Base-by-base conservation (phyloP, 176 grass and related monocot species). In the Calamus simplicifolius region DNA sequence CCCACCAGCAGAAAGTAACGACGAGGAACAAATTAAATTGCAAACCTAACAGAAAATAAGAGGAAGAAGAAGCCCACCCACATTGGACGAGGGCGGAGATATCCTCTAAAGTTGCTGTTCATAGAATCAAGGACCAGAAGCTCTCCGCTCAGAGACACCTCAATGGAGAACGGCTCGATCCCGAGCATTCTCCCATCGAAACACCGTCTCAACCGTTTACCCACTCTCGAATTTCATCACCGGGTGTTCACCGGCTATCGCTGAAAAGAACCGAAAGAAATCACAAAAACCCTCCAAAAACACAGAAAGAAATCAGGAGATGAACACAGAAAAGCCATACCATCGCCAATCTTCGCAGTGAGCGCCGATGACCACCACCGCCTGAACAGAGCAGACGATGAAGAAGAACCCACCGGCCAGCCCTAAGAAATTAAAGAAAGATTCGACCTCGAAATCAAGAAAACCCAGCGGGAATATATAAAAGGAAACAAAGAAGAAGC, bases 21-120 rank as follows among this genome's bases (percentile, higher is more conserved):
- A 23, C 21, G 1, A 23, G 21, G 21, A 23, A 23, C 21, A 23
- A 23, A 23, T 23, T 23, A 23, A 23, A 23, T 23, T 23, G 18
- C 17, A 63, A 63, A 29, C 4, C 16, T 7, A 31, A 0, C 5
- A 50, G 3, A 8, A 31, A 18, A 18, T 23, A 49, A 23, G 14
- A 49, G 8, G 18, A 55, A 15, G 48, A 27, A 28, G 2, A 1
- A 25, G 18, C 51, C 27, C 63, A 66, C 63, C 35, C 16, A 66
- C 63, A 52, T 66, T 66, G 15, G 63, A 52, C 5, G 52, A 27
- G 2, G 49, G 63, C 15, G 21, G 18, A 66, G 63, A 27, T 18
- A 66, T 29, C 16, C 16, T 52, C 49, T 66, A 66, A 48, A 66
- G 63, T 66, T 66, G 48, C 63, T 66, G 63, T 52, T 66, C 14